Evolutionary conservation across 1,284 basidiomycete genomes (phyloP).

Genomic region (Trametes polyzona): DNA sequence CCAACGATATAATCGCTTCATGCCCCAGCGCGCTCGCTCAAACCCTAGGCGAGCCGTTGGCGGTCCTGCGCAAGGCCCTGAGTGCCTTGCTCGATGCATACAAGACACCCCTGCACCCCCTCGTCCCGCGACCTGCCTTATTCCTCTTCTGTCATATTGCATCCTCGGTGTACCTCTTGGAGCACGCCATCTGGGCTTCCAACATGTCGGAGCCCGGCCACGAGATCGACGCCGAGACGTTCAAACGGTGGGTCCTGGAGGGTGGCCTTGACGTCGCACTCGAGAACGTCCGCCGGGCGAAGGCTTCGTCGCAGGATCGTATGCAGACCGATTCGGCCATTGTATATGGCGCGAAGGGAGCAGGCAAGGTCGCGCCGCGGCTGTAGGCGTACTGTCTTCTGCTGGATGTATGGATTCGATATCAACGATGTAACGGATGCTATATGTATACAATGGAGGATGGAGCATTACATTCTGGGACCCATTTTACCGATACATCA

Average conservation of each 20-base stretch:
- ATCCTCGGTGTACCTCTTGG: conserved; percentile 58
- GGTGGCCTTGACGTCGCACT: conserved; percentile 47
- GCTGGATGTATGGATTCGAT: too few species aligned
- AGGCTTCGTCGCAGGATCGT: conserved; percentile 34
- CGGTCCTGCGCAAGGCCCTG: conserved; percentile 42
- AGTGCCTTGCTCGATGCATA: conserved; percentile 42
- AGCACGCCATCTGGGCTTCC: conserved; percentile 66
- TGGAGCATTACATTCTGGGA: background rate
- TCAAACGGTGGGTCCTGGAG: conserved; percentile 61
- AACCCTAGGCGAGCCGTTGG: conserved; percentile 34
- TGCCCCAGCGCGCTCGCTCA: conserved; percentile 40
- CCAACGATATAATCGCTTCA: conserved; percentile 45
- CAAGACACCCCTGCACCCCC: conserved; percentile 42
- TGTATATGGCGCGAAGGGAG: conserved; percentile 34
- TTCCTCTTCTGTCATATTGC: conserved; percentile 58
- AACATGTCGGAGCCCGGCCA: conserved; percentile 35
- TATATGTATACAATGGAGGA: background rate
- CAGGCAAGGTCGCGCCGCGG: background rate
- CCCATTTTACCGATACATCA: background rate
- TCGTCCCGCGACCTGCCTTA: conserved; percentile 59
- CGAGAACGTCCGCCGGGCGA: conserved; percentile 45
- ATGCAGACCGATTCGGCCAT: conserved; percentile 40
- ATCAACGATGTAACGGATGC: background rate
- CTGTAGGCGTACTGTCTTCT: conserved; percentile 7
- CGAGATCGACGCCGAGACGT: conserved; percentile 53